Evolutionary conservation across 305 asterid genomes (phyloP), one percentile per base, ranked within the genome.

Genomic region (Fraxinus dipetala): DNA sequence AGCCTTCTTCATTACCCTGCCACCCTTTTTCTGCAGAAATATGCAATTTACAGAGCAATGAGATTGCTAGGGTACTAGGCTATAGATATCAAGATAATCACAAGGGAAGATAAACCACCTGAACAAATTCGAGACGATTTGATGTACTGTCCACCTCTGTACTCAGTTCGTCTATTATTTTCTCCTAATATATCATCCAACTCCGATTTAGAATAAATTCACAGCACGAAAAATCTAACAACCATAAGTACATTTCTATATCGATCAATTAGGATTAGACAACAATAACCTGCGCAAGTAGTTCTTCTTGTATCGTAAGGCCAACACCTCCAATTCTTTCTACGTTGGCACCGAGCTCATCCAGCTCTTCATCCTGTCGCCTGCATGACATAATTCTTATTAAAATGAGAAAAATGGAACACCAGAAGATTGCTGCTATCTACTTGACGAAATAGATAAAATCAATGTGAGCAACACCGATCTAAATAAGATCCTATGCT

Each of bases 71-170:
- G 61, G 13, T 26, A 18, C 1, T 18, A 65, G 24, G 26, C 2
- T 36, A 7, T 7, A 35, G 40, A 35, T 35, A 35, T 35, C 65
- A 38, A 10, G 73, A 32, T 6, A 78, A 69, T 48, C 78, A 78
- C 51, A 32, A 56, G 18, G 1, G 20, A 43, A 76, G 24, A 69
- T 35, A 18, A 28, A 36, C 86, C 54, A 94, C 99, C 98, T 96
- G 98, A 88, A 96, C 98, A 85, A 96, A 96, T 80, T 96, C 98
- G 38, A 96, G 98, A 82, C 99, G 98, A 72, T 90, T 92, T 69
- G 99, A 91, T 43, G 98, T 95, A 87, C 91, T 89, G 81, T 93
- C 99, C 98, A 94, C 92, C 88, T 94, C 99, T 24, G 81, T 86
- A 84, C 92, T 97, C 88, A 96, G 80, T 4, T 94, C 98, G 84